These are phyloP conservation scores for Quercus aquifolioides DNA, from an alignment of 306 rosid species.

Conservation along the genomic window DNA sequence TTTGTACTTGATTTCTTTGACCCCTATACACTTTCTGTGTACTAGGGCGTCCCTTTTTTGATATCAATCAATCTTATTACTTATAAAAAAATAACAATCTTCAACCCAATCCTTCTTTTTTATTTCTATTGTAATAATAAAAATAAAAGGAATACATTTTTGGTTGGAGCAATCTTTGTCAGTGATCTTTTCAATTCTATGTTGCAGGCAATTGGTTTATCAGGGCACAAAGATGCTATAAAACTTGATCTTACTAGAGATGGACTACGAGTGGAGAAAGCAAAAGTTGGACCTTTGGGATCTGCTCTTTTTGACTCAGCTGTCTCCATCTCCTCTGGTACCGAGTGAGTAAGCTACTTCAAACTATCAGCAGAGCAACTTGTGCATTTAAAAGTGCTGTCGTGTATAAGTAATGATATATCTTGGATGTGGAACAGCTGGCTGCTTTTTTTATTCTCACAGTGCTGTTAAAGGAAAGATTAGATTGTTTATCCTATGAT, in stretches of 20 bases:
- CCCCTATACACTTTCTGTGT: no score
- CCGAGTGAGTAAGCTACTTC: conserved; percentile 67
- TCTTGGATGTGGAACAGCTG: background rate
- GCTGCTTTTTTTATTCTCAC: background rate
- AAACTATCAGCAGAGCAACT: background rate
- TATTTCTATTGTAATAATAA: no score
- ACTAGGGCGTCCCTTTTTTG: no score
- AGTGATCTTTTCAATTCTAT: conserved; percentile 26
- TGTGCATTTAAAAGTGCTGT: background rate
- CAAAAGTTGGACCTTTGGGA: conserved; percentile 96
- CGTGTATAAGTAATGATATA: background rate
- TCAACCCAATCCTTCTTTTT: no score
- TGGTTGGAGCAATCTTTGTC: conserved; percentile 9
- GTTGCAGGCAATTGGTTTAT: conserved; percentile 67
- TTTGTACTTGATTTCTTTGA: no score
- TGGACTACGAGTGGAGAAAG: conserved; percentile 61
- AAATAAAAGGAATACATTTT: background rate
- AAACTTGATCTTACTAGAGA: conserved; percentile 74
- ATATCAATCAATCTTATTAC: no score
- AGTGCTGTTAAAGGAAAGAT: no score
- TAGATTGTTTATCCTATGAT: no score
- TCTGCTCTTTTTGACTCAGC: conserved; percentile 91
- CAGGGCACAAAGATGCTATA: conserved; percentile 57
- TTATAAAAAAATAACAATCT: no score
- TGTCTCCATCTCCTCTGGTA: conserved; percentile 67